Evolutionary conservation across 2,329 filamentous ascomycete genomes (phyloP), one percentile per base, ranked within the genome.

Genomic region (Talaromyces funiculosus): DNA sequence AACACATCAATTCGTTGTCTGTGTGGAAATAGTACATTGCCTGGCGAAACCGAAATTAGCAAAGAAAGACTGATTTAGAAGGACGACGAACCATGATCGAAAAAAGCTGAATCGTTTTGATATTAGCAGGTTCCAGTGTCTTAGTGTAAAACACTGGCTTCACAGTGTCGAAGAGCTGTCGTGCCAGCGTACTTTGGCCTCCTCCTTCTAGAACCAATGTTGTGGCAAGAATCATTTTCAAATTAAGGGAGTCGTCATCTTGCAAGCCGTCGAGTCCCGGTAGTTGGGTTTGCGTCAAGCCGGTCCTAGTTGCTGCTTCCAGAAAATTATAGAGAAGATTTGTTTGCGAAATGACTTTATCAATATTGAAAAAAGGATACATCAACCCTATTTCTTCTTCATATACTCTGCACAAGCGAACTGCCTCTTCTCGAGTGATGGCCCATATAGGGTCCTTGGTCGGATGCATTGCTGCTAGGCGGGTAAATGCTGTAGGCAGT

Each of bases 381-480:
- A 96, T 95, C 68, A 93, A 84, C 45, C 90, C 90, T 68, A 95
- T 87, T 71, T 97, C 92, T 67, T 97, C 92, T 66, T 96, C 90
- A 69, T 94, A 93, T 0, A 95, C 79, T 14, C 84, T 82, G 65
- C 90, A 90, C 14, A 97, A 77, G 1, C 90, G 85, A 20, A 93
- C 73, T 68, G 94, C 90, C 69, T 97, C 92, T 37, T 92, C 86
- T 68, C 88, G 87, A 58, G 84, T 84, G 53, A 95, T 84, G 7
- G 86, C 81, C 85, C 91, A 92, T 29, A 97, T 83, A 0, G 92
- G 91, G 70, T 97, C 93, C 68, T 87, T 81, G 63, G 77, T 77
- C 2, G 70, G 76, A 69, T 81, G 80, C 24, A 78, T 70, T 16
- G 66, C 67, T 53, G 70, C 65, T 6, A 75, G 60, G 24, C 72